These are phyloP conservation scores for Spergularia bocconei DNA, from an alignment of 148 eudicot species.

Conservation along the genomic window DNA sequence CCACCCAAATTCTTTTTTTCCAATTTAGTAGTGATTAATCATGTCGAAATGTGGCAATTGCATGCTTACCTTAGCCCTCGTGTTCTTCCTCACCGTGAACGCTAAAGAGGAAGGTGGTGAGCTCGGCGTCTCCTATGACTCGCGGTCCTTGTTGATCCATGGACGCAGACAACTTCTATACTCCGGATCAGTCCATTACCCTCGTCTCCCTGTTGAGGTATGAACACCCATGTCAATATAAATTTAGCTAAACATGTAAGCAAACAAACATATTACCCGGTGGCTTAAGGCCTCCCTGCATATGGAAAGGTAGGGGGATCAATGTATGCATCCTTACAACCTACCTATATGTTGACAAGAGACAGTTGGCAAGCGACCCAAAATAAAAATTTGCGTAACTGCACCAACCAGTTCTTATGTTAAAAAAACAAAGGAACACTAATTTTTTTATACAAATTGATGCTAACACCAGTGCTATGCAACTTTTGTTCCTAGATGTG, in stretches of 20 bases:
- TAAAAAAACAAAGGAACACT: no score
- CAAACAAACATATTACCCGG: no score
- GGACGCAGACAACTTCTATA: constrained; percentile 43
- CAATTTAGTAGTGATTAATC: neutral
- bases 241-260: neutral
- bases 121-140: constrained; percentile 33
- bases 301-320: no score
- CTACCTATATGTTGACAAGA: neutral
- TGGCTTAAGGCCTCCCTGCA: no score
- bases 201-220: constrained; percentile 42
- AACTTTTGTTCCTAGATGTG: constrained; percentile 24
- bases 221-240: neutral
- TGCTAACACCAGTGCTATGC: neutral
- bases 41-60: constrained; percentile 7
- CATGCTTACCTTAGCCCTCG: constrained; percentile 21
- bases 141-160: constrained; percentile 41
- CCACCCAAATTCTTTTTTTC: neutral
- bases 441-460: no score
- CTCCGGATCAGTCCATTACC: constrained; percentile 61
- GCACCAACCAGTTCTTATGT: no score
- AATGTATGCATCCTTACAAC: neutral
- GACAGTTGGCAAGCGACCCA: no score
- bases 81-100: constrained; percentile 13
- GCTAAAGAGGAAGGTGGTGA: constrained; percentile 2
- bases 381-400: no score